Evolutionary conservation across 495 filamentous ascomycete species (phyloP), one percentile per base, ranked within the genome.

Genomic region (Sordaria brevicollis): DNA sequence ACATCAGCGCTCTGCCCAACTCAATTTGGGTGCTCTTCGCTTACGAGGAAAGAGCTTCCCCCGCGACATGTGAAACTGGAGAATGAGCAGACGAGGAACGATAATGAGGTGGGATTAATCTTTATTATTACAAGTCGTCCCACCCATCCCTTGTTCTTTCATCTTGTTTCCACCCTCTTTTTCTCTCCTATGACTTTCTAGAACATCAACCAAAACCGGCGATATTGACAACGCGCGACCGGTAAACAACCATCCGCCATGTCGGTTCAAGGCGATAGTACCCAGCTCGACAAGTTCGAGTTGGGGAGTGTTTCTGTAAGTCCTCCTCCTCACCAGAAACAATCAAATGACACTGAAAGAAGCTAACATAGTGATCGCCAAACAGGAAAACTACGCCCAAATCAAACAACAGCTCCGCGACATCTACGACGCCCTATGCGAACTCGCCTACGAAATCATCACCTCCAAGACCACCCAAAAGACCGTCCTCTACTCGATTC

Each of bases 401-500:
- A 62, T 62, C 49, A 62, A 62, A 29, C 49, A 62, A 17, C 49
- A 62, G 34, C 37, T 71, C 31, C 35, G 36, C 41, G 39, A 69
- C 54, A 86, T 87, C 5, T 72, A 88, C 70, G 83, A 79, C 71
- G 80, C 85, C 74, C 35, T 49, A 21, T 25, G 35, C 21, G 36
- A 68, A 13, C 21, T 54, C 37, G 35, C 37, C 29, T 41, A 49
- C 41, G 68, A 70, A 65, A 65, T 66, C 15, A 81, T 87, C 43
- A 81, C 88, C 43, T 94, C 91, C 38, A 89, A 87, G 74, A 80
- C 86, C 39, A 90, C 91, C 9, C 84, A 87, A 67, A 87, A 88
- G 74, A 86, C 89, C 25, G 94, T 96, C 75, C 76, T 97, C 57
- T 88, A 86, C 74, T 87, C 87, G n/a, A 71, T 87, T 11, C 81